Evolutionary conservation across 306 rosid species (phyloP).

Genomic region (Morella rubra): DNA sequence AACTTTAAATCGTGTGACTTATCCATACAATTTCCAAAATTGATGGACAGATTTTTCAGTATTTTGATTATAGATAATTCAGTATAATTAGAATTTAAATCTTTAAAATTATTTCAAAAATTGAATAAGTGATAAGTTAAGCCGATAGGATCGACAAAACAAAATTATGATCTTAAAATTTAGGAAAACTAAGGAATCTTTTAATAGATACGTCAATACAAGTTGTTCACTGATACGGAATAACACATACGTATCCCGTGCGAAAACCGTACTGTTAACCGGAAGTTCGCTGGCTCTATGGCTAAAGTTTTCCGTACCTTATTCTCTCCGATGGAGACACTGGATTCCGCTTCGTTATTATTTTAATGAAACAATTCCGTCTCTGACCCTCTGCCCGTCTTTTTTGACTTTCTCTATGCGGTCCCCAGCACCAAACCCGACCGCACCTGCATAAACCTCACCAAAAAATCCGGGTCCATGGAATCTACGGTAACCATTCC

Average conservation of each 20-base stretch:
- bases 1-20: too few relatives aligned
- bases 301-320: slow-evolving; percentile 10
- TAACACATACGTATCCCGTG: not conserved
- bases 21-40: too few relatives aligned
- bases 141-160: too few relatives aligned
- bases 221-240: too few relatives aligned
- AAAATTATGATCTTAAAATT: too few relatives aligned
- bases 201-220: too few relatives aligned
- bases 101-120: too few relatives aligned
- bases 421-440: slow-evolving; percentile 18
- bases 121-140: too few relatives aligned
- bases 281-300: not conserved
- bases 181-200: too few relatives aligned
- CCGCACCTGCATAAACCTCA: slow-evolving; percentile 9
- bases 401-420: slow-evolving; percentile 32
- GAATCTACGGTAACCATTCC: slow-evolving; percentile 23
- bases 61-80: too few relatives aligned
- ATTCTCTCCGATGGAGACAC: slow-evolving; percentile 38
- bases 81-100: too few relatives aligned
- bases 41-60: too few relatives aligned
- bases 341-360: slow-evolving; percentile 4
- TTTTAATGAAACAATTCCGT: not conserved
- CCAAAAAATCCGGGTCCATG: slow-evolving; percentile 18
- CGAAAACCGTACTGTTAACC: not conserved
- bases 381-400: slow-evolving; percentile 19